Evolutionary conservation across 345 rosid species (phyloP).

Genomic region (Nephelium lappaceum): DNA sequence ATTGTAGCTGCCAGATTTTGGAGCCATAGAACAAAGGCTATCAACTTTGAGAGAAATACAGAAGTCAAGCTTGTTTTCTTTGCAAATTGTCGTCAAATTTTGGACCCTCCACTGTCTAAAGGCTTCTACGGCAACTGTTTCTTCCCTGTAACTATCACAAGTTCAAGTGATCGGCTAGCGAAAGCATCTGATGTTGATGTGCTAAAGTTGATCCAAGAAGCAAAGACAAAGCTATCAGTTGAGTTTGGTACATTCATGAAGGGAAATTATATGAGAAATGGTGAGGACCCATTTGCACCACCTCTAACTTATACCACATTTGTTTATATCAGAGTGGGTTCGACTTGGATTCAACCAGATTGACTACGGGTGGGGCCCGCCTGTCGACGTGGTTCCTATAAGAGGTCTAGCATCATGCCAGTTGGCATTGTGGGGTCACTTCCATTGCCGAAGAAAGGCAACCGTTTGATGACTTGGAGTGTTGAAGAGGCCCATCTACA

Average conservation of each 20-base stretch:
- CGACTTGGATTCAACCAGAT: slow-evolving; percentile 63
- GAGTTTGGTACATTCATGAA: slow-evolving; percentile 44
- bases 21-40: slow-evolving; percentile 45
- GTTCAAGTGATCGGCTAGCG: slow-evolving; percentile 33
- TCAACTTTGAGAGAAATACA: slow-evolving; percentile 26
- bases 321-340: slow-evolving; percentile 70
- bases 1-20: slow-evolving; percentile 53
- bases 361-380: slow-evolving; percentile 65
- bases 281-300: slow-evolving; percentile 60
- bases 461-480: slow-evolving; percentile 78
- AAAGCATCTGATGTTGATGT: slow-evolving; percentile 38
- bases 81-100: slow-evolving; percentile 53
- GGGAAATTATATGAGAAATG: slow-evolving; percentile 33
- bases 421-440: slow-evolving; percentile 58
- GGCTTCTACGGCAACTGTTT: slow-evolving; percentile 81
- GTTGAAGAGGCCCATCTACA: slow-evolving; percentile 49
- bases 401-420: slow-evolving; percentile 56
- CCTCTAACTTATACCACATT: slow-evolving; percentile 45
- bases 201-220: slow-evolving; percentile 49
- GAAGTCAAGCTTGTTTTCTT: slow-evolving; percentile 62
- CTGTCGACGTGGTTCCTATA: slow-evolving; percentile 56
- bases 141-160: slow-evolving; percentile 58
- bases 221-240: slow-evolving; percentile 42
- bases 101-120: slow-evolving; percentile 53
- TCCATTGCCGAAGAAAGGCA: slow-evolving; percentile 55